These are phyloP conservation scores for Saccharomyces jurei DNA, from an alignment of 805 yeast species.

Conservation along the genomic window DNA sequence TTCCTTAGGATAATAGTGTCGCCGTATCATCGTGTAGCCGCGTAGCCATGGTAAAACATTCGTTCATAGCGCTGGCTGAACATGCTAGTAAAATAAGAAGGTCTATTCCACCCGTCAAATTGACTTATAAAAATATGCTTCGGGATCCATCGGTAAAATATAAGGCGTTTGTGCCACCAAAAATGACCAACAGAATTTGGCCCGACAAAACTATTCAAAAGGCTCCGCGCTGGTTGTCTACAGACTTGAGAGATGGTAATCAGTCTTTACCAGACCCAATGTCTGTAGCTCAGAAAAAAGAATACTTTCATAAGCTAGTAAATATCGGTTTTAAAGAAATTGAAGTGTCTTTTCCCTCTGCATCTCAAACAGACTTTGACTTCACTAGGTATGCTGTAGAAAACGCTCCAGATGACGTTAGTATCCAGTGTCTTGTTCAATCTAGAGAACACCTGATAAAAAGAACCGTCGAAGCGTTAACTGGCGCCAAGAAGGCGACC, in stretches of 20 bases:
- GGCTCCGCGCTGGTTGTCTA: slow-evolving; percentile 77
- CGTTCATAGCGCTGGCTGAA: slow-evolving; percentile 15
- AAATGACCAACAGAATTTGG: slow-evolving; percentile 63
- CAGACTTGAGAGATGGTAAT: slow-evolving; percentile 78
- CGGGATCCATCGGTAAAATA: slow-evolving; percentile 61
- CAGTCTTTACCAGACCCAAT: slow-evolving; percentile 82
- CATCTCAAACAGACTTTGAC: slow-evolving; percentile 73
- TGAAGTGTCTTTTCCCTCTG: slow-evolving; percentile 77
- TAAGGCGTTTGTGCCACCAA: slow-evolving; percentile 42
- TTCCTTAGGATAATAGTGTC: neutral
- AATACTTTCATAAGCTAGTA: slow-evolving; percentile 57
- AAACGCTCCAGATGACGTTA: slow-evolving; percentile 67
- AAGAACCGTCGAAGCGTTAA: slow-evolving; percentile 63
- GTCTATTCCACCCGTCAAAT: slow-evolving; percentile 28
- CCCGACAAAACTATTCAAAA: slow-evolving; percentile 49
- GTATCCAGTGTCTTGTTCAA: slow-evolving; percentile 68
- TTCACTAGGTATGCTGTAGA: slow-evolving; percentile 70
- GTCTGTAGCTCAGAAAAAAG: slow-evolving; percentile 71
- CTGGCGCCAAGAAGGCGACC: slow-evolving; percentile 70
- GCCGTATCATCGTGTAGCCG: neutral
- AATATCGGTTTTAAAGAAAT: slow-evolving; percentile 76
- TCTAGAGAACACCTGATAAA: slow-evolving; percentile 67
- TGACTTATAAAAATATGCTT: slow-evolving; percentile 46
- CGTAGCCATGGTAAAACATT: slow-evolving; percentile 10
- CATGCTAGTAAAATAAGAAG: slow-evolving; percentile 14